A percentile compares a stretch with the other conserved stretches of the same genome.
Evolutionary conservation across 805 yeast species (phyloP).

Genomic region (Wickerhamiella azyma): DNA sequence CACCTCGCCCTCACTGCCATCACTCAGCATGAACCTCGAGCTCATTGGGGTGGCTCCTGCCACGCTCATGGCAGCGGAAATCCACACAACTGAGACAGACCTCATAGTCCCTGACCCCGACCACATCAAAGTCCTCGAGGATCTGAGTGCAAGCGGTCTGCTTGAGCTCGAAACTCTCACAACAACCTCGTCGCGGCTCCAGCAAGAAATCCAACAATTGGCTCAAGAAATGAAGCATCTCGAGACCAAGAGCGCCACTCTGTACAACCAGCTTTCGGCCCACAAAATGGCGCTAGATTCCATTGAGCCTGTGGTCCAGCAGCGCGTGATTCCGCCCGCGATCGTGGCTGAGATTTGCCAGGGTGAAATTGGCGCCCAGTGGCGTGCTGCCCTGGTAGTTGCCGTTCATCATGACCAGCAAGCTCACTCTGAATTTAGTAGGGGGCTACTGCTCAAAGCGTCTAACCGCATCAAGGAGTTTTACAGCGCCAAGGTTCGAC

Average conservation of each 20-base stretch:
- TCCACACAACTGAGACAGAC: background rate
- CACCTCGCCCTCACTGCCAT: background rate
- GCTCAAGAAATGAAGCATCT: slow-evolving; percentile 50
- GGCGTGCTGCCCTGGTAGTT: slow-evolving; percentile 35
- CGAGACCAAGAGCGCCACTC: slow-evolving; percentile 37
- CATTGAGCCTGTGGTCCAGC: slow-evolving; percentile 64
- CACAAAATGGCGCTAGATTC: slow-evolving; percentile 37
- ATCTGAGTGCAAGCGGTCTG: background rate
- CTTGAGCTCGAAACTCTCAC: slow-evolving; percentile 4
- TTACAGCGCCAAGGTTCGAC: slow-evolving; percentile 49
- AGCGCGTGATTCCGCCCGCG: slow-evolving; percentile 62
- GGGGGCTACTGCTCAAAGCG: slow-evolving; percentile 43
- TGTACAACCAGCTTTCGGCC: slow-evolving; percentile 35
- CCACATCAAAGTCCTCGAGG: background rate
- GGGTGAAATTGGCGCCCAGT: slow-evolving; percentile 41
- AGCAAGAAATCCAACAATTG: slow-evolving; percentile 39
- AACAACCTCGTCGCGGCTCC: slow-evolving; percentile 29
- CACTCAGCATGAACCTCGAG: slow-evolving; percentile 8
- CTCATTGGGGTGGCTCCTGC: slow-evolving; percentile 5
- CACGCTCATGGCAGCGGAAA: background rate
- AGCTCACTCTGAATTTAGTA: slow-evolving; percentile 26
- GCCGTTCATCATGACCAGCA: slow-evolving; percentile 14
- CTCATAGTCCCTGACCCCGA: background rate
- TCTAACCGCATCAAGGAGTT: slow-evolving; percentile 65
- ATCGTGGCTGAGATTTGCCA: slow-evolving; percentile 43